Percentiles rank a stretch among this genome's conserved stretches.
phyloP scores from a whole-genome alignment of 495 filamentous ascomycete genomes.

The Penicillium macrosclerotiorum region DNA sequence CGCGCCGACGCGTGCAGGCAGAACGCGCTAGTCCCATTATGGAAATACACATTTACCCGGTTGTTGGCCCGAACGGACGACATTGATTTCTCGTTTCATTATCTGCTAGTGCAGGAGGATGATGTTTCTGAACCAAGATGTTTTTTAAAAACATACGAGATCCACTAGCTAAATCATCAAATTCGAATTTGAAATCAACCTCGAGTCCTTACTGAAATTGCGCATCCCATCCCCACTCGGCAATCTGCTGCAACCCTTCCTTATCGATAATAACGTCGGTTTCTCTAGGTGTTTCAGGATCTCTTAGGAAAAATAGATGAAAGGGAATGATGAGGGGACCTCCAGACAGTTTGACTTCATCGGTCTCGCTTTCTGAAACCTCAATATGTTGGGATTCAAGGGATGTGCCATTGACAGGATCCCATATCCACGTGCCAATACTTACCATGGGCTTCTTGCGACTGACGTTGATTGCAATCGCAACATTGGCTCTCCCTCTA shows the following conservation, averaged over 20 bases:
- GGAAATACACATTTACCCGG: constrained; percentile 5
- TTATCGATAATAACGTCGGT: not conserved
- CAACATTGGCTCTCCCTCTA: not conserved
- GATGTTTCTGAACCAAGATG: no score
- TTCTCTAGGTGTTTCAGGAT: not conserved
- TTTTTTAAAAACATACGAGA: no score
- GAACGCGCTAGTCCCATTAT: constrained; percentile 34
- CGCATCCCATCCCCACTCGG: not conserved
- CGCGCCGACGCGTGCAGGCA: constrained; percentile 32
- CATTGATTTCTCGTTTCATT: no score
- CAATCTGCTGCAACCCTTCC: not conserved
- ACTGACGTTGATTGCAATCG: not conserved
- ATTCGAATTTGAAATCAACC: no score
- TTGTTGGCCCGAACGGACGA: no score
- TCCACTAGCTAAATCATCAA: no score
- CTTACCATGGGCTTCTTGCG: not conserved
- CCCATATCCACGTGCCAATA: not conserved
- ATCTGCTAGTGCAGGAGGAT: no score
- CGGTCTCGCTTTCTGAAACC: not conserved
- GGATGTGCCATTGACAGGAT: not conserved
- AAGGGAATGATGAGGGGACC: not conserved
- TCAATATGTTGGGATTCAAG: constrained; percentile 1
- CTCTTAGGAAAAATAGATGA: not conserved
- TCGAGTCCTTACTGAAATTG: no score
- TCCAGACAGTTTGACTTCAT: not conserved